Evolutionary conservation across 495 filamentous ascomycete genomes (phyloP).

Genomic region (Bombardia bombarda): DNA sequence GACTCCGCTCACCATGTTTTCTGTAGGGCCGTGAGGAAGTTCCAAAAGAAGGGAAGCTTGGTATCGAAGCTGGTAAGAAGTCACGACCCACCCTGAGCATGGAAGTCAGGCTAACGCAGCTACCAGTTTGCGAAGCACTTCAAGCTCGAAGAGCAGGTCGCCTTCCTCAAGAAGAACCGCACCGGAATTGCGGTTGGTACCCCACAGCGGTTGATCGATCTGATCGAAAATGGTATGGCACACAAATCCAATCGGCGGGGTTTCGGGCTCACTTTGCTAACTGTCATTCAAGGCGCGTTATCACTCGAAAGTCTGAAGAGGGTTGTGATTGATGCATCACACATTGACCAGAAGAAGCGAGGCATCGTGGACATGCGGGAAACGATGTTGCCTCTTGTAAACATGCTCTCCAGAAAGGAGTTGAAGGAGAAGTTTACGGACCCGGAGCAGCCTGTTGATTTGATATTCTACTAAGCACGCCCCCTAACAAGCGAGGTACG

Average conservation of each 20-base stretch:
- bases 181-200: conserved; percentile 87
- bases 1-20: not conserved
- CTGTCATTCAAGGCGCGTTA: conserved; percentile 48
- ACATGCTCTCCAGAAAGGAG: conserved; percentile 56
- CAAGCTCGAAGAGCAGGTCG: conserved; percentile 80
- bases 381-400: conserved; percentile 64
- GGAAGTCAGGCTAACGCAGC: conserved; percentile 29
- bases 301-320: conserved; percentile 60
- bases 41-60: conserved; percentile 64
- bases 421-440: conserved; percentile 61
- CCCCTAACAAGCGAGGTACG: not conserved
- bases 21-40: conserved; percentile 60
- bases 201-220: conserved; percentile 67
- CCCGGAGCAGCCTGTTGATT: conserved; percentile 38
- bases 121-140: conserved; percentile 98
- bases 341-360: conserved; percentile 86
- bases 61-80: conserved; percentile 67
- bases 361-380: conserved; percentile 92
- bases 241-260: not conserved
- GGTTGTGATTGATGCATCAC: conserved; percentile 80
- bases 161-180: conserved; percentile 60
- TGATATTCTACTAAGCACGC: conserved; percentile 48
- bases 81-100: not conserved
- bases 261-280: conserved; percentile 11
- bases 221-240: conserved; percentile 64